phyloP scores from a whole-genome alignment of 495 filamentous ascomycete genomes.

The Neurospora sp. region DNA sequence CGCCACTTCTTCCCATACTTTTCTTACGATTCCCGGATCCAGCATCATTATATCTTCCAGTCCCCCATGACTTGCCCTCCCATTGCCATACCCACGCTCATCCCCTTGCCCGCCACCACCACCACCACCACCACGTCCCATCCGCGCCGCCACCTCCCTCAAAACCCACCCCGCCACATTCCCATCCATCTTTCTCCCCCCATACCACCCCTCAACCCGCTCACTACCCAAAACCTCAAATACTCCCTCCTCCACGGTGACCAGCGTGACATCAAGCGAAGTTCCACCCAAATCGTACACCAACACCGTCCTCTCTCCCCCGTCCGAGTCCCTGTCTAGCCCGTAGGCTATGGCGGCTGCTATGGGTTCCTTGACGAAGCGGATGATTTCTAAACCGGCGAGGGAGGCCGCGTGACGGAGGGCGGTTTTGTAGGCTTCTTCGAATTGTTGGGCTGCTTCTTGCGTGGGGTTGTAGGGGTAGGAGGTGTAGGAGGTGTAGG shows the following conservation, averaged over 20 bases:
- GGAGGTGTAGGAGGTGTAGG: neutral
- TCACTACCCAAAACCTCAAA: constrained; percentile 67
- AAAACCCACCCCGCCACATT: constrained; percentile 16
- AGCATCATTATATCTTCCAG: constrained; percentile 65
- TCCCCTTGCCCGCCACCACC: constrained; percentile 68
- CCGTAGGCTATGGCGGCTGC: constrained; percentile 78
- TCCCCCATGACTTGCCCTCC: constrained; percentile 71
- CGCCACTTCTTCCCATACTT: constrained; percentile 83
- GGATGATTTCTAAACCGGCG: constrained; percentile 82
- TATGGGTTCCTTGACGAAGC: constrained; percentile 87
- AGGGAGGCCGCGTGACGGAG: constrained; percentile 92
- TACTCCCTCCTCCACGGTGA: constrained; percentile 82
- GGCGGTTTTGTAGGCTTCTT: constrained; percentile 89
- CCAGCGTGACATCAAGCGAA: constrained; percentile 97
- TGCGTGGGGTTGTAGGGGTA: too few species aligned
- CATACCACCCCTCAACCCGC: neutral
- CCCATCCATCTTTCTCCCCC: neutral
- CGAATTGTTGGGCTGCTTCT: constrained; percentile 58
- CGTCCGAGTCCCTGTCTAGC: constrained; percentile 52
- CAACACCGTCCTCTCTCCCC: constrained; percentile 68
- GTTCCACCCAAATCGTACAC: constrained; percentile 97
- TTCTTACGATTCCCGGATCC: constrained; percentile 91
- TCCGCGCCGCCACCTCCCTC: constrained; percentile 92
- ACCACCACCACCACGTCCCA: constrained; percentile 96
- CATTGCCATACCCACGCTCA: too few species aligned